Evolutionary conservation across 331 rosid species (phyloP).

Genomic region (Cydonia oblonga): DNA sequence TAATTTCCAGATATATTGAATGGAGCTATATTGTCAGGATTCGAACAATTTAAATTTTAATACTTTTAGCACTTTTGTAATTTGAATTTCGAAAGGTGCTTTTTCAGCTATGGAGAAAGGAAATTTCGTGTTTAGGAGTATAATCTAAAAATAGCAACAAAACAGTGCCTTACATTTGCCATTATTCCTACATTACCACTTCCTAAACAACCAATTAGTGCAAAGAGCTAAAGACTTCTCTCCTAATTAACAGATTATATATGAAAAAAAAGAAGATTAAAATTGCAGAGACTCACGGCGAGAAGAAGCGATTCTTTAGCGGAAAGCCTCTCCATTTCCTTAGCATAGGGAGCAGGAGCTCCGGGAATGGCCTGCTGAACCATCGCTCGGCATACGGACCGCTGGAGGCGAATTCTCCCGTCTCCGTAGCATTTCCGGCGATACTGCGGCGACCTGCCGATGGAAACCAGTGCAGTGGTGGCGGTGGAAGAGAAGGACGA

Average conservation of each 20-base stretch:
- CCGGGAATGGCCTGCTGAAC: constrained; percentile 76
- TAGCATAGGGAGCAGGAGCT: constrained; percentile 81
- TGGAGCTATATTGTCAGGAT: no score
- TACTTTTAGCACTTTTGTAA: not conserved
- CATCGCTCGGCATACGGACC: constrained; percentile 49
- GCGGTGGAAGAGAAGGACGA: not conserved
- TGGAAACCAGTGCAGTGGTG: constrained; percentile 4
- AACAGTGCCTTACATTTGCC: not conserved
- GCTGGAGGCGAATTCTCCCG: constrained; percentile 7
- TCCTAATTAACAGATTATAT: not conserved
- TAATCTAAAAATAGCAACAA: not conserved
- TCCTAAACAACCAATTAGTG: not conserved
- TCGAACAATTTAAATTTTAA: not conserved
- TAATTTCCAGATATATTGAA: no score
- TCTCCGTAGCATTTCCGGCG: constrained; percentile 12
- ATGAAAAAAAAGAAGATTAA: not conserved
- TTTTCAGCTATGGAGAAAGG: not conserved
- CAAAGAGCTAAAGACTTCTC: not conserved
- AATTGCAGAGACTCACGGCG: constrained; percentile 45
- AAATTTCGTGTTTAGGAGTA: not conserved
- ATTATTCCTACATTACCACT: not conserved
- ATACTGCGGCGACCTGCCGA: constrained; percentile 2
- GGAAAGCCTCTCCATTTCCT: constrained; percentile 97
- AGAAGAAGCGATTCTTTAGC: constrained; percentile 97
- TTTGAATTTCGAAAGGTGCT: not conserved